Evolutionary conservation across 345 rosid species (phyloP).

Genomic region (Carallia pectinifolia): DNA sequence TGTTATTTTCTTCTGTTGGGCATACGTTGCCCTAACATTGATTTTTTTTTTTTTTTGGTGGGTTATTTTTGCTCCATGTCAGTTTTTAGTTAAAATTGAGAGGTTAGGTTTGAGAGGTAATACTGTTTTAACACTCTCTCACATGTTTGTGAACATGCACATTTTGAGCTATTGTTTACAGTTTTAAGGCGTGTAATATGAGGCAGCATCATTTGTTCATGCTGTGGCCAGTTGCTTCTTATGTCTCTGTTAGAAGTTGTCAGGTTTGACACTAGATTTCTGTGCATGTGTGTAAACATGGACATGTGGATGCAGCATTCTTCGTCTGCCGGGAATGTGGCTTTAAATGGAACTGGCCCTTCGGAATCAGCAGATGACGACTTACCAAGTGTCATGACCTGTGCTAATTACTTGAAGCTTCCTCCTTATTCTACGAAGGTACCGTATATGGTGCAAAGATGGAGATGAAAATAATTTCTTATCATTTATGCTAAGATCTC

Average conservation of each 20-base stretch:
- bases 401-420: constrained; percentile 98
- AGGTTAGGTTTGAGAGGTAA: too few species aligned
- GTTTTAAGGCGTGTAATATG: too few species aligned
- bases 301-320: constrained; percentile 63
- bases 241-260: not conserved
- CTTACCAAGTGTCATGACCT: constrained; percentile 98
- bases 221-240: not conserved
- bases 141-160: too few species aligned
- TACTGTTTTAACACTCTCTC: too few species aligned
- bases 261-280: not conserved
- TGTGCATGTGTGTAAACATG: not conserved
- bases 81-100: too few species aligned
- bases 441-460: not conserved
- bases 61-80: too few species aligned
- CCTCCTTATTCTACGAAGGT: constrained; percentile 99
- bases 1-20: not conserved
- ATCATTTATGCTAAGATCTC: too few species aligned
- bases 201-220: too few species aligned
- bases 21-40: not conserved
- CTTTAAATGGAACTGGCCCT: constrained; percentile 64
- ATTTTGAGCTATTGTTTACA: too few species aligned
- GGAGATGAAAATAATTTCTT: not conserved
- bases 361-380: constrained; percentile 90
- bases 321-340: constrained; percentile 55
- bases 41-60: too few species aligned